Conservation (phyloP, 2,329 filamentous ascomycete species). For the Fusarium albosuccineum region DNA sequence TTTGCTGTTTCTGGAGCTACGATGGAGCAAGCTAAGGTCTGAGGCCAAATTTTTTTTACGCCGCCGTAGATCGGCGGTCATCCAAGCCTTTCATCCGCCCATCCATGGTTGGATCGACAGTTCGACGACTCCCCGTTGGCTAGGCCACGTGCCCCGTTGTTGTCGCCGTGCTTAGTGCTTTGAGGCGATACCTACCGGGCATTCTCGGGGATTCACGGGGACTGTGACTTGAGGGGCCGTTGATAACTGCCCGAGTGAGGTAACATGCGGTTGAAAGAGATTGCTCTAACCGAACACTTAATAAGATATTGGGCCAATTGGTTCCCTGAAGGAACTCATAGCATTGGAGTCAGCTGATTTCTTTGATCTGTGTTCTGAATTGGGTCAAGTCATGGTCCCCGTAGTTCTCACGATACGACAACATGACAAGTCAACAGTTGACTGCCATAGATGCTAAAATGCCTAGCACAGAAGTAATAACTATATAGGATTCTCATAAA, state of each 20-base stretch:
- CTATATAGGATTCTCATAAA: too few relatives aligned
- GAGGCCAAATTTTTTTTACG: constrained; percentile 23
- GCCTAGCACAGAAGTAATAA: too few relatives aligned
- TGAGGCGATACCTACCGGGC: constrained; percentile 15
- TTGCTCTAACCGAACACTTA: not conserved
- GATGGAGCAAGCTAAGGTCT: constrained; percentile 31
- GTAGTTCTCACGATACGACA: too few relatives aligned
- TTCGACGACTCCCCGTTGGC: constrained; percentile 1
- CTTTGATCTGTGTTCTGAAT: too few relatives aligned
- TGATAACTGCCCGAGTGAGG: not conserved
- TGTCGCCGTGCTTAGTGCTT: constrained; percentile 3
- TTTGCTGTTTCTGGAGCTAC: constrained; percentile 17
- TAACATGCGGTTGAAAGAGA: not conserved
- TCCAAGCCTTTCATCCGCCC: constrained; percentile 15
- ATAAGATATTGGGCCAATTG: too few relatives aligned
- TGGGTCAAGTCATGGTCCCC: too few relatives aligned
- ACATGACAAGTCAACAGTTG: too few relatives aligned
- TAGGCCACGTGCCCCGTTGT: constrained; percentile 32
- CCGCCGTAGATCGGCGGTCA: constrained; percentile 39
- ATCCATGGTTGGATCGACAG: constrained; percentile 24
- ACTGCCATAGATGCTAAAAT: too few relatives aligned
- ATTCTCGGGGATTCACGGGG: constrained; percentile 20
- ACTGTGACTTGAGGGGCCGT: not conserved
- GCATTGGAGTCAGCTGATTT: too few relatives aligned
- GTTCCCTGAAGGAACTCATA: too few relatives aligned